A percentile compares a stretch with the other conserved stretches of the same genome.
Evolutionary conservation across 2,329 filamentous ascomycete species (phyloP).

Genomic region (Huntiella decipiens): DNA sequence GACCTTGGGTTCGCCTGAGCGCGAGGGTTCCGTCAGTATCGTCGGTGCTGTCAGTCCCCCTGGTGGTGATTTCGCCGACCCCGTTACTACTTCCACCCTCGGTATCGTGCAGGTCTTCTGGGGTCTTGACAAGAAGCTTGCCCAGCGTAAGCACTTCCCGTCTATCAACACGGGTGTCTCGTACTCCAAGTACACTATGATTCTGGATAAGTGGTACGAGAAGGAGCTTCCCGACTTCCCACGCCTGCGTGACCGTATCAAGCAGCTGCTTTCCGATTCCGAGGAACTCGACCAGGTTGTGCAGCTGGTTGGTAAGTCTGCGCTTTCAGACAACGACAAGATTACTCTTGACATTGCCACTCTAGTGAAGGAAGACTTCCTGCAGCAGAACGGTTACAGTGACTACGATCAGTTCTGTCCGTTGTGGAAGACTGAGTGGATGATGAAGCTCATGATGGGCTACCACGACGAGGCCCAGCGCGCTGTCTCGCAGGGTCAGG

Average conservation of each 20-base stretch:
- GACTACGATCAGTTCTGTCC: constrained; percentile 99
- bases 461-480: constrained; percentile 98
- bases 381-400: constrained; percentile 98
- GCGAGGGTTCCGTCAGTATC: constrained; percentile 85
- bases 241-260: constrained; percentile 76
- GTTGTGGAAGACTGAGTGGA: constrained; percentile 99
- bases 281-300: constrained; percentile 98
- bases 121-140: constrained; percentile 98
- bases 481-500: constrained; percentile 75
- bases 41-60: constrained; percentile 94
- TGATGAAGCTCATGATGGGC: constrained; percentile 99
- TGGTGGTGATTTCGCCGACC: constrained; percentile 97
- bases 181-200: constrained; percentile 88
- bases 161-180: constrained; percentile 89
- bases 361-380: constrained; percentile 91
- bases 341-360: constrained; percentile 87
- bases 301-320: constrained; percentile 93
- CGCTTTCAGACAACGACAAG: constrained; percentile 90
- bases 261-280: constrained; percentile 80
- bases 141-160: constrained; percentile 96
- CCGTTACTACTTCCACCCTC: constrained; percentile 81
- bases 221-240: constrained; percentile 91
- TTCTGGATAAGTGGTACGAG: constrained; percentile 87
- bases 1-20: constrained; percentile 72
- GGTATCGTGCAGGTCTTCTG: constrained; percentile 99